Evolutionary conservation across 2,329 filamentous ascomycete species (phyloP).

Genomic region (Paecilomyces dactylethromorphus): DNA sequence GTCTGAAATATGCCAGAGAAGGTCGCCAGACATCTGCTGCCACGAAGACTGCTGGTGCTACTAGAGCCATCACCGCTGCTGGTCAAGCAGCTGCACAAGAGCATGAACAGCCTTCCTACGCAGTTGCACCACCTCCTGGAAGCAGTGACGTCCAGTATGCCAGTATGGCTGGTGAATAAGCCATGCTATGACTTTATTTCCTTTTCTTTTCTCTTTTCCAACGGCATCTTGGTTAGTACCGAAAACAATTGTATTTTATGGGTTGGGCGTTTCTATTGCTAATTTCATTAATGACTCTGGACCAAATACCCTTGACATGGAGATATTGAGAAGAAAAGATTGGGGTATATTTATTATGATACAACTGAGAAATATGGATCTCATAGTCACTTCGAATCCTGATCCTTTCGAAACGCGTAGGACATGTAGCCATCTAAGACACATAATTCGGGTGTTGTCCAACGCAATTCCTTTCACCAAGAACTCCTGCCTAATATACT

Average conservation of each 20-base stretch:
- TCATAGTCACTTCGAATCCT: slow-evolving; percentile 1
- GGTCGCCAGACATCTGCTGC: slow-evolving; percentile 56
- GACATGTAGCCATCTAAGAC: neutral
- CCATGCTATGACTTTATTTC: slow-evolving; percentile 4
- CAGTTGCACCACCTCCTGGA: slow-evolving; percentile 73
- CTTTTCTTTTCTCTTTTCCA: slow-evolving; percentile 6
- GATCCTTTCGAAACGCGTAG: slow-evolving; percentile 28
- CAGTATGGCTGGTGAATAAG: slow-evolving; percentile 73
- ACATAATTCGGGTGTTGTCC: neutral
- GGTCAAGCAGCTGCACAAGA: slow-evolving; percentile 38
- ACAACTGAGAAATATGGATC: neutral
- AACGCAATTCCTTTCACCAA: neutral
- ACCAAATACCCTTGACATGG: slow-evolving; percentile 8
- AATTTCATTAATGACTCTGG: slow-evolving; percentile 18
- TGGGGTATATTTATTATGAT: neutral
- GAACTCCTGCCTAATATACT: neutral
- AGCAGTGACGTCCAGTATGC: slow-evolving; percentile 74
- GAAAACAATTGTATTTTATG: slow-evolving; percentile 14
- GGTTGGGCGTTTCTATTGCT: slow-evolving; percentile 28
- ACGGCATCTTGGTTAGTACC: neutral
- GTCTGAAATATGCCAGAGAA: slow-evolving; percentile 72
- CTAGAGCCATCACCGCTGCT: slow-evolving; percentile 26
- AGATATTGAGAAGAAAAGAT: neutral
- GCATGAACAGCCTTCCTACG: slow-evolving; percentile 27
- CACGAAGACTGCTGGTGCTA: slow-evolving; percentile 34